A percentile compares a stretch with the other conserved stretches of the same genome.
These are phyloP conservation scores for Wickerhamiella azymoides DNA, from an alignment of 805 yeast species.

Conservation along the genomic window DNA sequence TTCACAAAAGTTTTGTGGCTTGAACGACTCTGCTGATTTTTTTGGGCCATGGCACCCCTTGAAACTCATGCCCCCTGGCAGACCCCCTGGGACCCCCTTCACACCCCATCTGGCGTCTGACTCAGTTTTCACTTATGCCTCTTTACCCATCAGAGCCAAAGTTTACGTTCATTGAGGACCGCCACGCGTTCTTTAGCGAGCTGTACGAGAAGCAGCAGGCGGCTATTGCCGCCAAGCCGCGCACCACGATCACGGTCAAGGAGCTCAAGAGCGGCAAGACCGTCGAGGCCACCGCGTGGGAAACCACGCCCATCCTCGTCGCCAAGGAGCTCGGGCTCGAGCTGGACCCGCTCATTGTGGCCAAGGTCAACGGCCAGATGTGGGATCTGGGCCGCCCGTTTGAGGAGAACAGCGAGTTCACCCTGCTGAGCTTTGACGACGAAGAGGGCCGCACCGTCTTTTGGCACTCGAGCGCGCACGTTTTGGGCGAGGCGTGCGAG, in stretches of 20 bases:
- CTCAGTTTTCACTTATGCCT: slow-evolving; percentile 1
- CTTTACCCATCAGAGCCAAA: slow-evolving; percentile 39
- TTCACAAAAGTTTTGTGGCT: no score
- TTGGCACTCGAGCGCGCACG: slow-evolving; percentile 99
- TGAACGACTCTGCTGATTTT: no score
- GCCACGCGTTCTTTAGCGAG: slow-evolving; percentile 66
- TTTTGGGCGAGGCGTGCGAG: slow-evolving; percentile 95
- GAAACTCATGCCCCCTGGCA: background rate
- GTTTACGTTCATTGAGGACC: slow-evolving; percentile 71
- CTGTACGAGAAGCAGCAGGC: slow-evolving; percentile 68
- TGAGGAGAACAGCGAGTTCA: slow-evolving; percentile 54
- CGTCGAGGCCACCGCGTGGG: slow-evolving; percentile 72
- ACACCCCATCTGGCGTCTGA: background rate
- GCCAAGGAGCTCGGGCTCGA: slow-evolving; percentile 78
- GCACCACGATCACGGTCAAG: slow-evolving; percentile 59
- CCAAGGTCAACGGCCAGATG: slow-evolving; percentile 77
- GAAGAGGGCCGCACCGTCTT: slow-evolving; percentile 93
- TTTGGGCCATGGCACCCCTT: no score
- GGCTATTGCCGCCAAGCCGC: slow-evolving; percentile 45
- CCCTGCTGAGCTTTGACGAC: slow-evolving; percentile 78
- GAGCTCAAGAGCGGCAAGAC: slow-evolving; percentile 66
- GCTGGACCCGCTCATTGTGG: slow-evolving; percentile 75
- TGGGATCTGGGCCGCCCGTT: slow-evolving; percentile 96
- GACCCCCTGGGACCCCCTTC: background rate
- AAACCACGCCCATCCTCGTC: slow-evolving; percentile 77